These are phyloP conservation scores for Vinca minor DNA, from an alignment of 257 asterid species.

Conservation along the genomic window DNA sequence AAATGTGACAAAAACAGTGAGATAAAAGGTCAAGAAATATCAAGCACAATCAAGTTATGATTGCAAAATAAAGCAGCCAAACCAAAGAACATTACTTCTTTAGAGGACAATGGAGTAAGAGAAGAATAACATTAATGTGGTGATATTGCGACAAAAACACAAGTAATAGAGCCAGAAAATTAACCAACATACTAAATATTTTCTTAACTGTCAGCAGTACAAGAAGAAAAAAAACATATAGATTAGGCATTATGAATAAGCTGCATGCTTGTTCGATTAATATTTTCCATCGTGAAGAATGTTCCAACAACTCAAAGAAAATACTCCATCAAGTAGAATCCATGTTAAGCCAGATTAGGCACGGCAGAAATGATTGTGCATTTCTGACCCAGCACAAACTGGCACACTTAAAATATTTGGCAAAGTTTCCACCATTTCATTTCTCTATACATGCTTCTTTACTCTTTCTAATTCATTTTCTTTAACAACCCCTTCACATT, in stretches of 20 bases:
- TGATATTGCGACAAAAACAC: neutral
- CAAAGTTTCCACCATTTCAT: neutral
- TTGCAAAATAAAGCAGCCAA: neutral
- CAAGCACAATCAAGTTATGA: neutral
- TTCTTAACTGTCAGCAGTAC: neutral
- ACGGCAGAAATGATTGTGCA: neutral
- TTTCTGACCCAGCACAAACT: neutral
- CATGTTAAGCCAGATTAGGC: too few relatives aligned
- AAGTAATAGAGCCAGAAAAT: neutral
- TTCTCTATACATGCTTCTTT: neutral
- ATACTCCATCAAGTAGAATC: too few relatives aligned
- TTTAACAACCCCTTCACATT: neutral
- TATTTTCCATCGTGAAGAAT: neutral
- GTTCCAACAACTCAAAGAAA: neutral
- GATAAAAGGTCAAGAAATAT: neutral
- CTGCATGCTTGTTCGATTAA: neutral
- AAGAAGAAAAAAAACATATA: neutral
- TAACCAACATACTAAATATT: neutral
- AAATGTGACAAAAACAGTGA: neutral
- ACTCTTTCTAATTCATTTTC: neutral
- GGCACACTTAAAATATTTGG: neutral
- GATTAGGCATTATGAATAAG: neutral
- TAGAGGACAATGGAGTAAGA: neutral
- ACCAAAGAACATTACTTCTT: neutral
- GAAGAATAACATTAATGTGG: neutral